Evolutionary conservation across 495 filamentous ascomycete species (phyloP).

Genomic region (Elasticomyces elasticus): DNA sequence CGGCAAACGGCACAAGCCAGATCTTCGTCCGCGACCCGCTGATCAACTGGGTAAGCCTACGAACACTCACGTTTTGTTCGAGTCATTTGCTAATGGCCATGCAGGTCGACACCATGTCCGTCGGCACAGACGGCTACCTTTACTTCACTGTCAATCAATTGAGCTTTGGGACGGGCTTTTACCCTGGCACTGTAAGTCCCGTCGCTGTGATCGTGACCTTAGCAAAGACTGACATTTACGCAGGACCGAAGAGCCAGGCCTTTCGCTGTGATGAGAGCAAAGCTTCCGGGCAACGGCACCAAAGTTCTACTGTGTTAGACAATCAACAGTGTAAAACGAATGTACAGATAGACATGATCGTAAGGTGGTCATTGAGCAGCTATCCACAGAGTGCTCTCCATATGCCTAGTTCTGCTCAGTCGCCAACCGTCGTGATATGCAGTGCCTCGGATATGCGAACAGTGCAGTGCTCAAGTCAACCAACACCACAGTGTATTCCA

Average conservation of each 20-base stretch:
- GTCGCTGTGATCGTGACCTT: background rate
- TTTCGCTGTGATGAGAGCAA: slow-evolving; percentile 32
- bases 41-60: slow-evolving; percentile 30
- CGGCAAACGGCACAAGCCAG: slow-evolving; percentile 30
- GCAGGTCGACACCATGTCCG: slow-evolving; percentile 17
- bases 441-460: background rate
- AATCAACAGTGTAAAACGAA: background rate
- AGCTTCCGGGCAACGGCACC: slow-evolving; percentile 28
- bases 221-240: no score
- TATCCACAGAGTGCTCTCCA: background rate
- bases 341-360: background rate
- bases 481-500: background rate
- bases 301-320: slow-evolving; percentile 18
- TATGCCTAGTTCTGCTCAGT: background rate
- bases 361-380: background rate
- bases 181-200: slow-evolving; percentile 6
- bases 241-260: slow-evolving; percentile 29
- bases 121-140: slow-evolving; percentile 28
- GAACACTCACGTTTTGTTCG: background rate
- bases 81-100: background rate
- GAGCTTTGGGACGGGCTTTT: slow-evolving; percentile 13
- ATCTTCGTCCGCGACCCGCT: slow-evolving; percentile 33
- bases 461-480: background rate
- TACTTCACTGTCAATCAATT: slow-evolving; percentile 31
- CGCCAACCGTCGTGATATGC: background rate